Conservation (phyloP, 108 stramenopile species). For the Licmophora abbreviata region DNA sequence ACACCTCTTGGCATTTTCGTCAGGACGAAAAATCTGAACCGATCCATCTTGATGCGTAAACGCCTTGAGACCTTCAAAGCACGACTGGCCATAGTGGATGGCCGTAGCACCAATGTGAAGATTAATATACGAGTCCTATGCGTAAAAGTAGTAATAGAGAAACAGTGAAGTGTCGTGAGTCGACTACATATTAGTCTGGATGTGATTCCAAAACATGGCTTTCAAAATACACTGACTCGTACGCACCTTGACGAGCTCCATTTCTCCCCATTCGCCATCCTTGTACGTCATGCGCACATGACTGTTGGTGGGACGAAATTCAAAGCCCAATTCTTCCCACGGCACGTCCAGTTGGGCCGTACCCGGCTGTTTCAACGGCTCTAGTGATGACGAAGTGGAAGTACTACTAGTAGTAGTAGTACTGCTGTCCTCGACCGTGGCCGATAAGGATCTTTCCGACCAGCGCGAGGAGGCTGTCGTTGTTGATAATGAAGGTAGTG, state of each 20-base stretch:
- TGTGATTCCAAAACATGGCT: not conserved
- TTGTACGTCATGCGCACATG: slow-evolving; percentile 72
- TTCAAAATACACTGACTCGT: slow-evolving; percentile 5
- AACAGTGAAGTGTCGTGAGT: not conserved
- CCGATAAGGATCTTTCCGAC: too few species aligned
- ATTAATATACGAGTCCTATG: slow-evolving; percentile 76
- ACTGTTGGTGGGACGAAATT: slow-evolving; percentile 89
- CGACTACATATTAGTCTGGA: not conserved
- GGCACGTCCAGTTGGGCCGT: slow-evolving; percentile 75
- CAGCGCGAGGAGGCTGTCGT: too few species aligned
- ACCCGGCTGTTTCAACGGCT: slow-evolving; percentile 41
- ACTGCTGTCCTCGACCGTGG: not conserved
- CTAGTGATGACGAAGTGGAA: not conserved
- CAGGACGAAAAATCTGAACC: slow-evolving; percentile 92
- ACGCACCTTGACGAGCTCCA: slow-evolving; percentile 66
- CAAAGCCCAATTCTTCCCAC: slow-evolving; percentile 95
- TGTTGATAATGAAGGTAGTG: too few species aligned
- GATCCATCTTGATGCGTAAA: slow-evolving; percentile 88
- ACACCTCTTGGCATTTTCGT: slow-evolving; percentile 94
- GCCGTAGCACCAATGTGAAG: slow-evolving; percentile 96
- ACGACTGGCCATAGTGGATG: slow-evolving; percentile 96
- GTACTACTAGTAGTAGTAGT: not conserved
- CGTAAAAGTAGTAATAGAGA: not conserved
- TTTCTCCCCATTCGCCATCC: slow-evolving; percentile 72
- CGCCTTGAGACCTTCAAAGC: slow-evolving; percentile 99